Evolutionary conservation across 805 yeast species (phyloP).

Genomic region (Candida dajiaensis): DNA sequence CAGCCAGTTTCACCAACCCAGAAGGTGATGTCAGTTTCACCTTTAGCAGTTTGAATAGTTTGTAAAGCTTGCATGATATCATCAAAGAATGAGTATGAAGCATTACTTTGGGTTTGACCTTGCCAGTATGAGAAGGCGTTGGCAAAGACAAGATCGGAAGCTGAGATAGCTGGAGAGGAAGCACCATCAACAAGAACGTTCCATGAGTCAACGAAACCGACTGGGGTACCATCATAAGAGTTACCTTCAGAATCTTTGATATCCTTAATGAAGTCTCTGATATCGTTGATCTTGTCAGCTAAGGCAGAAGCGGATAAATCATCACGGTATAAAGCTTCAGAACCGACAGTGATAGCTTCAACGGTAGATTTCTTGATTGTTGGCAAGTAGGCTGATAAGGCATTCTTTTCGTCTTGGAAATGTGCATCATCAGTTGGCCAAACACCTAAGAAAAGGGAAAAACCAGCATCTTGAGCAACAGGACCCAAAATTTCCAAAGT

Average conservation of each 20-base stretch:
- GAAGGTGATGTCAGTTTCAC: constrained; percentile 77
- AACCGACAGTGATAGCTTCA: constrained; percentile 81
- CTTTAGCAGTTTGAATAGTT: constrained; percentile 79
- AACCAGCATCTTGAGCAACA: constrained; percentile 73
- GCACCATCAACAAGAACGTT: constrained; percentile 80
- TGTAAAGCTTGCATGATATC: constrained; percentile 98
- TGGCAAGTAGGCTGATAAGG: constrained; percentile 69
- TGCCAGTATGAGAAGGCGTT: constrained; percentile 99
- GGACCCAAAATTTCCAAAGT: constrained; percentile 82
- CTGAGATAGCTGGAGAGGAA: constrained; percentile 63
- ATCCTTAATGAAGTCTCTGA: constrained; percentile 52
- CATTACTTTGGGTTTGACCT: constrained; percentile 79
- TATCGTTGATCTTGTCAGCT: constrained; percentile 57
- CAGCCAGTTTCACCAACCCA: constrained; percentile 99
- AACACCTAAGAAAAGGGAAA: constrained; percentile 74
- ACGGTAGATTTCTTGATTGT: constrained; percentile 60
- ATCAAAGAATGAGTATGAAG: constrained; percentile 89
- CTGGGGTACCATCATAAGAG: constrained; percentile 63
- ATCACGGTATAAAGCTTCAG: constrained; percentile 90
- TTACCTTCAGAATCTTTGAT: constrained; percentile 78
- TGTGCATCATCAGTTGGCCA: constrained; percentile 92
- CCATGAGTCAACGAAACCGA: constrained; percentile 97
- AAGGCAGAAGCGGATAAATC: constrained; percentile 74
- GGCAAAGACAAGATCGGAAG: constrained; percentile 82
- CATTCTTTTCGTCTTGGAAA: constrained; percentile 66